Conservation (phyloP, 164 flowering plant species). For the Tinospora cordifolia region DNA sequence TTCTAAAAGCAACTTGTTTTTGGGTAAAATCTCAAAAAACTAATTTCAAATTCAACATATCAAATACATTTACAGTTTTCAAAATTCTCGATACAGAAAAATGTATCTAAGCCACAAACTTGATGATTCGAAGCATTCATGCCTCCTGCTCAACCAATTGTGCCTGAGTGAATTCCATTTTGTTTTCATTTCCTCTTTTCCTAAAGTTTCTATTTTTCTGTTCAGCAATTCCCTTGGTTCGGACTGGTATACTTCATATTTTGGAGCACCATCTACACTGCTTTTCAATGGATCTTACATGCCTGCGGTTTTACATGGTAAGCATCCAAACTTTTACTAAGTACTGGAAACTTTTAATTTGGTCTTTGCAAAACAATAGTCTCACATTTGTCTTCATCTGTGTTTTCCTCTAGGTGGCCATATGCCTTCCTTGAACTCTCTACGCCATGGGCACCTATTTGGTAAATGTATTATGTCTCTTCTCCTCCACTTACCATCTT, state of each 20-base stretch:
- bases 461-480: conserved; percentile 30
- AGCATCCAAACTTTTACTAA: conserved; percentile 6
- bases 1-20: too few relatives aligned
- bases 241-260: conserved; percentile 50
- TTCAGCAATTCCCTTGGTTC: conserved; percentile 63
- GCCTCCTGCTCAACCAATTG: not conserved
- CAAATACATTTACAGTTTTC: too few relatives aligned
- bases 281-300: conserved; percentile 66
- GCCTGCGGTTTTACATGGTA: conserved; percentile 60
- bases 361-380: not conserved
- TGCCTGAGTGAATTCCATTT: not conserved
- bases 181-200: not conserved
- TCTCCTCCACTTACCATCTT: not conserved
- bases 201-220: not conserved
- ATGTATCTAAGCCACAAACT: too few relatives aligned
- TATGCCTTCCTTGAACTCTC: conserved; percentile 75
- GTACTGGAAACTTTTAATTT: not conserved
- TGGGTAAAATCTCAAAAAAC: too few relatives aligned
- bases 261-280: conserved; percentile 51
- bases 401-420: conserved; percentile 62
- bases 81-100: too few relatives aligned
- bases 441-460: conserved; percentile 66
- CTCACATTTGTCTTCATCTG: conserved; percentile 4
- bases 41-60: too few relatives aligned
- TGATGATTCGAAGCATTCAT: too few relatives aligned